Base-by-base conservation (phyloP, 83 land plant species). In the Picea engelmannii region DNA sequence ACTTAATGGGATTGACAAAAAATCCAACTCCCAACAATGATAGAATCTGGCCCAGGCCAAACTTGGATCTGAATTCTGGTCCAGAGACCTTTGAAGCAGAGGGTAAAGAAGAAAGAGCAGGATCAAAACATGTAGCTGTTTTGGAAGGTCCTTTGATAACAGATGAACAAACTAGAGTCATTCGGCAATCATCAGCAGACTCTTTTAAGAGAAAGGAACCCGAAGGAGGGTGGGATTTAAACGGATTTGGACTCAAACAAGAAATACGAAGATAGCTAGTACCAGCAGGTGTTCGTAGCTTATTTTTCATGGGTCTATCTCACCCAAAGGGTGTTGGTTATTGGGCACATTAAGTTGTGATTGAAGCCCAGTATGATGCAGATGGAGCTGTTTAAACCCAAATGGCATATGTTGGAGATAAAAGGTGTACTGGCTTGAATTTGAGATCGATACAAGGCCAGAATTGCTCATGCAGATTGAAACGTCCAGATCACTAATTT, bases 21-120 rank as follows among this genome's bases (percentile, higher is more conserved):
- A 47, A n/a, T 25, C 35, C 64, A 5, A 11, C 79, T n/a, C 7
- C 79, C 21, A 35, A 24, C 31, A 78, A 58, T 58, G 60, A 61
- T 17, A 78, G 18, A 59, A 78, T 78, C 27, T 78, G 35, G 55
- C 20, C 59, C 62, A 49, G 52, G 63, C 60, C 42, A 20, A 38
- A 61, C 55, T 60, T 78, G 21, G 79, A 78, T 78, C 55, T 78
- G 79, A 78, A 78, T 60, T 78, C 79, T 27, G 79, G 79, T 12
- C 79, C 79, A 31, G 79, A 60, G 38, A 60, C 27, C 27, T 55
- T 55, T 31, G 71, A 67, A 15, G 71, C 38, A 31, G 71, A 67
- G 25, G 24, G 25, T 1, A 65, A 12, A 65, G 67, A 65, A 65
- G 10, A n/a, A 23, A 65, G 15, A 10, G 15, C 15, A 52, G 78